Evolutionary conservation across 1,139 yeast genomes (phyloP), one percentile per base, ranked within the genome.

Genomic region (Hansenula sp.): DNA sequence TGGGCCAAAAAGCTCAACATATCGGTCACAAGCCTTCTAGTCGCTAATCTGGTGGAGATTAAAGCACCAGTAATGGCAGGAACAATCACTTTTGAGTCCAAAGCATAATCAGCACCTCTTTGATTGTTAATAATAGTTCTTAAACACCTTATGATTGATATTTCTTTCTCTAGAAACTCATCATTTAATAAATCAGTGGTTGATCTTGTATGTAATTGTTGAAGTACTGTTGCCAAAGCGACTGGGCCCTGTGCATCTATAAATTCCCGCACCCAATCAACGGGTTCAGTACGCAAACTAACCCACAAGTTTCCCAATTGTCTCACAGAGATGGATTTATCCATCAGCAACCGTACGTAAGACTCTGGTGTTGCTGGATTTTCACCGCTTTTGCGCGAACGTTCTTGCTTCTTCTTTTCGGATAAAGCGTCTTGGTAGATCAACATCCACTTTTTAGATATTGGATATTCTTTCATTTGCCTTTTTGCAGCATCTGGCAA

Each of bases 251-350:
- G 97, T 46, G 81, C 78, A 47, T 81, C 85, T 45, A 89, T 74
- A 49, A 93, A 93, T 31, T 74, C 77, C 46, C 84, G 76, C 1
- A 91, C 96, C 99, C 99, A 93, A 48, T 77, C 84, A 36, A 93
- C 76, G 36, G 95, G 95, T 61, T 91, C 97, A 0, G 98, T 89
- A 51, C 98, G 77, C 40, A 93, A 70, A 37, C 96, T 88, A 5
- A 93, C 96, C 86, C 95, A 89, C 45, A 93, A 72, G 54, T 87
- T 87, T 38, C 86, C 88, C 54, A 93, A 69, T 59, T 90, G 91
- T 41, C 79, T 78, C 4, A 83, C 71, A 6, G 87, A 72, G 43
- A 89, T 83, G 32, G 81, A 67, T 54, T 84, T 84, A 38, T 85
- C 81, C 60, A 91, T 74, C 50, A 93, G 72, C 52, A 78, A 76